phyloP scores from a whole-genome alignment of 306 rosid species.

The Sindora glabra region DNA sequence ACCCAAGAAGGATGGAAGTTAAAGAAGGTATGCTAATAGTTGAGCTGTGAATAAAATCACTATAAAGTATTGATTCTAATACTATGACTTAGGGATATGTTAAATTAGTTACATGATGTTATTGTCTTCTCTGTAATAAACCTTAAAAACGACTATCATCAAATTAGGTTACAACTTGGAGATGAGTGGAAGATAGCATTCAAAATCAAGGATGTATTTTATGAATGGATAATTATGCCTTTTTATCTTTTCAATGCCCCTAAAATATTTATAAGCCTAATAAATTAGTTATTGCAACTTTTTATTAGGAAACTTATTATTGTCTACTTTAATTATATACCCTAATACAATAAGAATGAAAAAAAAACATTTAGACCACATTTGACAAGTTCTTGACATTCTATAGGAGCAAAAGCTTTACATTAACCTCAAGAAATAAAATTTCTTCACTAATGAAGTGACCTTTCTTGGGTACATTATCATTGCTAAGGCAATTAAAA shows the following conservation, averaged over 20 bases:
- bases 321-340: not conserved
- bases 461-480: no score
- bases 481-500: no score
- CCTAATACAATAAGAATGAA: not conserved
- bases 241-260: not conserved
- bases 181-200: not conserved
- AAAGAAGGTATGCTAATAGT: not conserved
- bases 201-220: not conserved
- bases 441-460: not conserved
- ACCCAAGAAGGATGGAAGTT: no score
- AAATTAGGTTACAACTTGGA: not conserved
- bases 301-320: not conserved
- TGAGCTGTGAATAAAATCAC: not conserved
- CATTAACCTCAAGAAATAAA: not conserved
- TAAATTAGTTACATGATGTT: not conserved
- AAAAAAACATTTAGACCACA: not conserved
- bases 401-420: not conserved
- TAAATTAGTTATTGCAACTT: not conserved
- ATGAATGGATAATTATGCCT: not conserved
- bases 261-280: not conserved
- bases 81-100: not conserved
- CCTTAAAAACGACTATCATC: not conserved
- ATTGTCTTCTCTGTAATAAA: not conserved
- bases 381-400: not conserved
- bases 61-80: not conserved